A percentile compares a stretch with the other conserved stretches of the same genome.
phyloP scores from a whole-genome alignment of 805 yeast species.

The Candida saitoana region DNA sequence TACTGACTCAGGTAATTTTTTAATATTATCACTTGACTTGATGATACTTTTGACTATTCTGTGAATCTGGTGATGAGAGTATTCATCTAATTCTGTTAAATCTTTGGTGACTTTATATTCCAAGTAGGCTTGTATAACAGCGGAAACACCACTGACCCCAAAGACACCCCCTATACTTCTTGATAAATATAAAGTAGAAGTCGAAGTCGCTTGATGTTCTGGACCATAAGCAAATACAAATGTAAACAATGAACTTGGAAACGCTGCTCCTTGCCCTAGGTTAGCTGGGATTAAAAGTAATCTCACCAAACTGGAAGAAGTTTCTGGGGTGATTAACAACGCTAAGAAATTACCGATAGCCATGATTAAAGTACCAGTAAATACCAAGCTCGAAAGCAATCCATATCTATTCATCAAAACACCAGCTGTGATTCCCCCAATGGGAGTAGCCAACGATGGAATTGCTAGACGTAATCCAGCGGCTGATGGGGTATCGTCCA shows the following conservation, averaged over 20 bases:
- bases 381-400: constrained; percentile 21
- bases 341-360: constrained; percentile 31
- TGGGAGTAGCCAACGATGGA: constrained; percentile 40
- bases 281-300: constrained; percentile 31
- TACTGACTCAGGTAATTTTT: constrained; percentile 13
- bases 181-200: constrained; percentile 35
- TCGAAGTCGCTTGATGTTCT: constrained; percentile 34
- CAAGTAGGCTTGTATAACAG: constrained; percentile 16
- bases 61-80: constrained; percentile 12
- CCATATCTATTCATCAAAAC: constrained; percentile 30
- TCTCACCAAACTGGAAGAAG: constrained; percentile 23
- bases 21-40: constrained; percentile 19
- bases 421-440: constrained; percentile 40
- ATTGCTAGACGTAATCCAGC: constrained; percentile 40
- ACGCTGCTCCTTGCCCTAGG: constrained; percentile 37
- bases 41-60: constrained; percentile 16
- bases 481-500: constrained; percentile 36
- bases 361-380: constrained; percentile 32
- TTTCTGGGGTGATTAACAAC: constrained; percentile 16
- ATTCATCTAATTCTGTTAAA: constrained; percentile 10
- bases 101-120: constrained; percentile 11
- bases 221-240: constrained; percentile 30
- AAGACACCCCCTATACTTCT: constrained; percentile 40
- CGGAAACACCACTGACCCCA: constrained; percentile 32
- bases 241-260: constrained; percentile 33